These are phyloP conservation scores for Tricholoma terreum DNA, from an alignment of 768 basidiomycete genomes.

Conservation along the genomic window DNA sequence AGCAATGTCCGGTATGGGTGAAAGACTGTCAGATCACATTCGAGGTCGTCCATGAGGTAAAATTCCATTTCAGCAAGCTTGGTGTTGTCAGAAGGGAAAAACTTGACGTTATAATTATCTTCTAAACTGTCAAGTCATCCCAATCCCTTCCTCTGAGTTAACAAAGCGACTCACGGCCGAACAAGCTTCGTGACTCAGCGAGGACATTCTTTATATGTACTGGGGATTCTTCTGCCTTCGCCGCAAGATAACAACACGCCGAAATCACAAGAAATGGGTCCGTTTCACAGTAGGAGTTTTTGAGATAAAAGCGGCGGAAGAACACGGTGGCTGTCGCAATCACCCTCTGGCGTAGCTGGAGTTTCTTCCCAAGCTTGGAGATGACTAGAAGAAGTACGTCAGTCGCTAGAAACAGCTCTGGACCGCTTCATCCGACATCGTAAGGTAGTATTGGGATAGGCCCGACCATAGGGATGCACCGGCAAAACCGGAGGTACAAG, in stretches of 20 bases:
- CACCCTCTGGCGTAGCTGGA: slow-evolving; percentile 81
- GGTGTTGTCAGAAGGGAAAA: slow-evolving; percentile 84
- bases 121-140: slow-evolving; percentile 27
- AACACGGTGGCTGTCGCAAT: slow-evolving; percentile 94
- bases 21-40: slow-evolving; percentile 90
- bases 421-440: too few species aligned
- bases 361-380: slow-evolving; percentile 80
- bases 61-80: slow-evolving; percentile 99
- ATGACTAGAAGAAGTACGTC: slow-evolving; percentile 51
- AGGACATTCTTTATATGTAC: slow-evolving; percentile 93
- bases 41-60: slow-evolving; percentile 94
- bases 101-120: slow-evolving; percentile 68
- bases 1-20: slow-evolving; percentile 93
- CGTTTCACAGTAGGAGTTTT: slow-evolving; percentile 93
- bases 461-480: too few species aligned
- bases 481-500: too few species aligned
- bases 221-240: slow-evolving; percentile 96
- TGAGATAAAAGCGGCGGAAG: slow-evolving; percentile 95
- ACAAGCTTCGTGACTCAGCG: slow-evolving; percentile 74
- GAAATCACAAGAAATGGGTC: slow-evolving; percentile 92
- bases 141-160: neutral
- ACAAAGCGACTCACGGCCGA: slow-evolving; percentile 51
- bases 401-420: neutral
- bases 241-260: slow-evolving; percentile 93
- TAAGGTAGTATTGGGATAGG: too few species aligned